Percentiles rank a stretch among this genome's conserved stretches.
Conservation (phyloP, 2,329 filamentous ascomycete species). For the Ceratocystis huliohia region DNA sequence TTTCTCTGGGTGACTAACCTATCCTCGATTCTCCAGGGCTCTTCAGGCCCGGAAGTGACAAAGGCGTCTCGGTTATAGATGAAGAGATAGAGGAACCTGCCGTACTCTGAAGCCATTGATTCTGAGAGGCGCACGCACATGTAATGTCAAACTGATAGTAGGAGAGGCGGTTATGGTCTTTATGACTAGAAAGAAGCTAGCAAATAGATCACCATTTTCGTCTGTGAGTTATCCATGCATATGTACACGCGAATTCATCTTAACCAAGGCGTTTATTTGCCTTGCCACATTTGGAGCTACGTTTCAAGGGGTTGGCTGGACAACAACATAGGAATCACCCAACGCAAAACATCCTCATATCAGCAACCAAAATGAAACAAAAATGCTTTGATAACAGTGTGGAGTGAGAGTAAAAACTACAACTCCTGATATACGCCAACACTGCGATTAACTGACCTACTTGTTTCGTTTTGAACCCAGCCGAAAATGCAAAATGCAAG, state of each 20-base stretch:
- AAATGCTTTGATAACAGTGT: neutral
- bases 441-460: neutral
- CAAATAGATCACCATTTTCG: neutral
- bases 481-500: neutral
- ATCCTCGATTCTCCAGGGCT: neutral
- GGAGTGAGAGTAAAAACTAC: neutral
- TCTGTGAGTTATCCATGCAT: neutral
- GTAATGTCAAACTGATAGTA: neutral
- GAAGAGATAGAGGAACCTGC: conserved; percentile 10
- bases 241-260: neutral
- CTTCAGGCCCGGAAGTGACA: neutral
- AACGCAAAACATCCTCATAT: neutral
- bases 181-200: neutral
- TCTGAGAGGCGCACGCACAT: neutral
- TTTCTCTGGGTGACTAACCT: neutral
- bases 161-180: neutral
- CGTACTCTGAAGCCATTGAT: conserved; percentile 6
- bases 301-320: neutral
- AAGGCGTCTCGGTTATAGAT: conserved; percentile 6
- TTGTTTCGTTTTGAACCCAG: neutral
- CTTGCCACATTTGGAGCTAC: neutral
- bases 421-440: neutral
- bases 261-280: neutral
- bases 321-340: neutral
- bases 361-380: neutral